A percentile compares a stretch with the other conserved stretches of the same genome.
These are phyloP conservation scores for Nakazawaea populi DNA, from an alignment of 805 yeast genomes.

Conservation along the genomic window DNA sequence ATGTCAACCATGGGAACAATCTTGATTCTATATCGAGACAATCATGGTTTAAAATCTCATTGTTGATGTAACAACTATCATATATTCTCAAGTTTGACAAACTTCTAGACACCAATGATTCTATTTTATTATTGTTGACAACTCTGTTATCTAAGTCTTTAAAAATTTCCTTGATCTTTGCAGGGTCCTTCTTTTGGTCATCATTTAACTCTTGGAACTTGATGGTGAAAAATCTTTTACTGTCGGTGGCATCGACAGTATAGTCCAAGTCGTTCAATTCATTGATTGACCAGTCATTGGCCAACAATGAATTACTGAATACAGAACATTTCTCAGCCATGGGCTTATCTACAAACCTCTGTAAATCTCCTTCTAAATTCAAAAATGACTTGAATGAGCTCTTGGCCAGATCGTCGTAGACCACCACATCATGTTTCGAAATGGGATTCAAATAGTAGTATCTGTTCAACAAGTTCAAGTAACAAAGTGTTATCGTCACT, in stretches of 20 bases:
- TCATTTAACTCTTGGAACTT: slow-evolving; percentile 2
- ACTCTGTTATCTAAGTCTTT: neutral
- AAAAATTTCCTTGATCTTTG: slow-evolving; percentile 3
- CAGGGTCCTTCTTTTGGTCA: slow-evolving; percentile 1
- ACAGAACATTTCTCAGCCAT: slow-evolving; percentile 34
- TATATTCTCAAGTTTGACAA: slow-evolving; percentile 37
- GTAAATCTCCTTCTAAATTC: slow-evolving; percentile 2
- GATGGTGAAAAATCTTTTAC: slow-evolving; percentile 3
- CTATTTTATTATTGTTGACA: slow-evolving; percentile 4
- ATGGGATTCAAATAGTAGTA: neutral
- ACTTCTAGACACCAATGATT: slow-evolving; percentile 26
- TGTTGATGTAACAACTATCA: slow-evolving; percentile 34
- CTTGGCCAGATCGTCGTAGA: slow-evolving; percentile 4
- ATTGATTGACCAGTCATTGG: slow-evolving; percentile 35
- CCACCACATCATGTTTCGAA: neutral
- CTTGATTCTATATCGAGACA: slow-evolving; percentile 31
- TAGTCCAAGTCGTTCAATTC: slow-evolving; percentile 8
- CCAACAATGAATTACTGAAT: slow-evolving; percentile 35
- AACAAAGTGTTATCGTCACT: neutral
- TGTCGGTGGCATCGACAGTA: slow-evolving; percentile 1
- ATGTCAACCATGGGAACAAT: slow-evolving; percentile 36
- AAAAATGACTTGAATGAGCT: slow-evolving; percentile 1
- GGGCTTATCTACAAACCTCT: slow-evolving; percentile 10
- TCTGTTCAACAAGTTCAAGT: slow-evolving; percentile 2
- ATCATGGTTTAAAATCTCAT: slow-evolving; percentile 3